Evolutionary conservation across 345 rosid species (phyloP), one percentile per base, ranked within the genome.

Genomic region (Trapa bicornis): DNA sequence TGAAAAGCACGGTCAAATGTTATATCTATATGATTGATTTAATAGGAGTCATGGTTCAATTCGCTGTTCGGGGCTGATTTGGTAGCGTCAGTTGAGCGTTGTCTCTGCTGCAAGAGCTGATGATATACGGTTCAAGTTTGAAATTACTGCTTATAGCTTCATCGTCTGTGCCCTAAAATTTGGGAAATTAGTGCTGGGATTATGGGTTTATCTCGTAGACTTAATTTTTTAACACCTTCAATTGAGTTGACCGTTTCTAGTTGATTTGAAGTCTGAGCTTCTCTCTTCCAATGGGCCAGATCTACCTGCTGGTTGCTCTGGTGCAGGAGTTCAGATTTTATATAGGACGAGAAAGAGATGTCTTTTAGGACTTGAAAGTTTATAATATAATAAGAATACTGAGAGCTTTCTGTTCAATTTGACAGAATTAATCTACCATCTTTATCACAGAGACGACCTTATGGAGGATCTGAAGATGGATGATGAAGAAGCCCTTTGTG

Each of bases 381-480:
- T 45, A 3, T 35, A 36, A 42, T 61, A 6, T 1, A 11, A 61
- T 16, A 17, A 50, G 17, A 29, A 50, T 50, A 50, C 56, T 50
- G 22, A 17, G 22, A 16, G 56, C 17, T 7, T 1, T 14, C 22
- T 5, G 4, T 14, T 17, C 5, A 37, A 36, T 61, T 61, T 61
- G 39, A 61, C 36, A 38, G 4, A 13, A 35, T 61, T 37, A 33
- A 22, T 61, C 8, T 38, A 9, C 39, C 41, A 38, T 35, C 10
- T 33, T 35, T 61, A 36, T n/a, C 14, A 45, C 45, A 36, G 42
- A 42, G 16, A 65, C 35, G 16, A 65, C 35, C 52, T 42, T 4
- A 65, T 73, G 69, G 67, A 67, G 74, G 75, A 68, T 52, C 67
- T 39, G 47, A 68, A 47, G 65, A 92, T 86, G 98, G 94, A 89